Evolutionary conservation across 1,284 basidiomycete genomes (phyloP).

Genomic region (Rhizoctonia solani): DNA sequence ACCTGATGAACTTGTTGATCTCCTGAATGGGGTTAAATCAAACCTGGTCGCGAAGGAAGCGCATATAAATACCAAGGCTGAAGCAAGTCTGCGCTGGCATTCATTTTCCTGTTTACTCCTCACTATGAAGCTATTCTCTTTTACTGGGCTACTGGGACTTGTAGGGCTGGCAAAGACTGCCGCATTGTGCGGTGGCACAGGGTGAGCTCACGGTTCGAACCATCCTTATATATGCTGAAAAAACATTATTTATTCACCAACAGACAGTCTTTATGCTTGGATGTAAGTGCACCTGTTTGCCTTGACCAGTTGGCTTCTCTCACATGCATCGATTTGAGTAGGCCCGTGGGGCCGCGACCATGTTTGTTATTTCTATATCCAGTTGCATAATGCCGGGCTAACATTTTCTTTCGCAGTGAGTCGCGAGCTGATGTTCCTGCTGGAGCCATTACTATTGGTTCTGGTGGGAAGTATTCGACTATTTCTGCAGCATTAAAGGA

Average conservation of each 20-base stretch:
- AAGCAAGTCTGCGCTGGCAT: neutral
- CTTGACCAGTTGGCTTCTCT: no score
- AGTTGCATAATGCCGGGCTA: neutral
- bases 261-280: no score
- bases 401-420: conserved; percentile 17
- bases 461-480: conserved; percentile 34
- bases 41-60: neutral
- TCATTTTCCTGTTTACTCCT: neutral
- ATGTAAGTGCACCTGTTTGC: no score
- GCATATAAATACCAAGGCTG: neutral
- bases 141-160: no score
- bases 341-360: no score
- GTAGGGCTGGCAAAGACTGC: no score
- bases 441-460: conserved; percentile 37
- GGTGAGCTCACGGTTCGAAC: no score
- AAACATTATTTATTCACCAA: no score
- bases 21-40: neutral
- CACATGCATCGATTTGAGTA: no score
- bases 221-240: no score
- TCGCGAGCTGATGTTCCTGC: conserved; percentile 40
- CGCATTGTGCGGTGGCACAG: no score
- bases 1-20: neutral
- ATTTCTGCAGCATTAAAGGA: conserved; percentile 11
- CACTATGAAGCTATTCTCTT: neutral
- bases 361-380: neutral